phyloP scores from a whole-genome alignment of 225 moss, liverwort and hornwort species.

The Pleurozium schreberi region DNA sequence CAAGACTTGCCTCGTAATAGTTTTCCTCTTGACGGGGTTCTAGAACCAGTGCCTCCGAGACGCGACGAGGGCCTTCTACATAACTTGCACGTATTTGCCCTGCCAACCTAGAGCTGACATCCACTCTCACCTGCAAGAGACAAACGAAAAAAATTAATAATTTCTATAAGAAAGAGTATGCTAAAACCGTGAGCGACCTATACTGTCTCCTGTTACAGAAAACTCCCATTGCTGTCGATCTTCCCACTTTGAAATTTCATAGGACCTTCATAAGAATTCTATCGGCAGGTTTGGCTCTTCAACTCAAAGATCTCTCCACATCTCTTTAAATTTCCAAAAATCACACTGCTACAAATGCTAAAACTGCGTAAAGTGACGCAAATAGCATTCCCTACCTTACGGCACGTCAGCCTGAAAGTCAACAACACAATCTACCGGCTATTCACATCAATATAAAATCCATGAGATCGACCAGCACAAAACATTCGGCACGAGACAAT shows the following conservation, averaged over 20 bases:
- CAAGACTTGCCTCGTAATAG: slow-evolving; percentile 65
- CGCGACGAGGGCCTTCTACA: slow-evolving; percentile 63
- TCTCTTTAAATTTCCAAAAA: neutral
- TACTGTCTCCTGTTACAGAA: neutral
- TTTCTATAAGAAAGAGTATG: neutral
- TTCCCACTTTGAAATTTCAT: neutral
- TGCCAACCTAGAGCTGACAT: slow-evolving; percentile 86
- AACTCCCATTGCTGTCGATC: neutral
- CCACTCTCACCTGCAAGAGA: slow-evolving; percentile 65
- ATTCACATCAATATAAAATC: neutral
- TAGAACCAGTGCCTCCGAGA: slow-evolving; percentile 52
- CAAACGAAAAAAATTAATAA: neutral
- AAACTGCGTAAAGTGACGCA: neutral
- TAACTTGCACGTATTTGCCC: slow-evolving; percentile 71
- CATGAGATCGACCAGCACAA: neutral
- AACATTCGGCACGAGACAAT: neutral
- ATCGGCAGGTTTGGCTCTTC: neutral
- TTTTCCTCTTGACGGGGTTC: slow-evolving; percentile 69
- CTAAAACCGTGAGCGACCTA: neutral
- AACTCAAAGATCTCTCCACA: neutral
- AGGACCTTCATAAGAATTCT: neutral
- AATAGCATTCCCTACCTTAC: neutral
- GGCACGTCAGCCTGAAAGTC: neutral
- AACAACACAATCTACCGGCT: neutral
- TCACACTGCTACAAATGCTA: neutral